A percentile compares a stretch with the other conserved stretches of the same genome.
Evolutionary conservation across 1,284 basidiomycete species (phyloP).

Genomic region (Mrakiaceae sp.): DNA sequence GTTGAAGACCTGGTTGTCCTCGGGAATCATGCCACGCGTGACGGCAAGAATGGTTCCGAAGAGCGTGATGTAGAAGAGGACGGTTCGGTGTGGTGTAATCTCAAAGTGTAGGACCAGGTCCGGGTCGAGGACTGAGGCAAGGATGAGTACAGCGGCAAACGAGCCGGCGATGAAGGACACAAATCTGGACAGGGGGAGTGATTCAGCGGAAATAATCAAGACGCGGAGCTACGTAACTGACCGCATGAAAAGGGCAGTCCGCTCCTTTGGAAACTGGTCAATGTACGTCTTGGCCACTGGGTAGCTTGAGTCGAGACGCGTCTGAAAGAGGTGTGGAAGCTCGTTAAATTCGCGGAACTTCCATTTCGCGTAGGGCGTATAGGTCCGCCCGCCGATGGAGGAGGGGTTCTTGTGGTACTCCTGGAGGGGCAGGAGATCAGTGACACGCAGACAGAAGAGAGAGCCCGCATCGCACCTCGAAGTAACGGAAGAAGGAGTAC

Average conservation of each 20-base stretch:
- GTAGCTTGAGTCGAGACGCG: constrained; percentile 77
- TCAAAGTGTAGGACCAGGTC: constrained; percentile 88
- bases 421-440: constrained; percentile 26
- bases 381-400: constrained; percentile 78
- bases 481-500: constrained; percentile 99
- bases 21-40: constrained; percentile 83
- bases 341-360: constrained; percentile 99
- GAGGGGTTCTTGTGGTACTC: constrained; percentile 99
- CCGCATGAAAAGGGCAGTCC: constrained; percentile 78
- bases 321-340: constrained; percentile 79
- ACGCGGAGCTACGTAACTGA: constrained; percentile 32
- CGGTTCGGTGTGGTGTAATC: constrained; percentile 81
- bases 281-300: constrained; percentile 87
- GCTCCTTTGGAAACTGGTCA: constrained; percentile 93
- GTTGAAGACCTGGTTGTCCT: constrained; percentile 85
- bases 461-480: constrained; percentile 53
- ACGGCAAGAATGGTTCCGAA: constrained; percentile 82
- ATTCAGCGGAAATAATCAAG: background rate
- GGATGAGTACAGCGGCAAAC: constrained; percentile 84
- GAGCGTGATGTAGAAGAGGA: constrained; percentile 80
- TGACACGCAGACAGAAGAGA: background rate
- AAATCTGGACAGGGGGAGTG: constrained; percentile 47
- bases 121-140: constrained; percentile 83
- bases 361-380: constrained; percentile 92
- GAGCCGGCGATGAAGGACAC: constrained; percentile 92